These are phyloP conservation scores for Boletus subluridellus DNA, from an alignment of 1,284 basidiomycete species.

Conservation along the genomic window DNA sequence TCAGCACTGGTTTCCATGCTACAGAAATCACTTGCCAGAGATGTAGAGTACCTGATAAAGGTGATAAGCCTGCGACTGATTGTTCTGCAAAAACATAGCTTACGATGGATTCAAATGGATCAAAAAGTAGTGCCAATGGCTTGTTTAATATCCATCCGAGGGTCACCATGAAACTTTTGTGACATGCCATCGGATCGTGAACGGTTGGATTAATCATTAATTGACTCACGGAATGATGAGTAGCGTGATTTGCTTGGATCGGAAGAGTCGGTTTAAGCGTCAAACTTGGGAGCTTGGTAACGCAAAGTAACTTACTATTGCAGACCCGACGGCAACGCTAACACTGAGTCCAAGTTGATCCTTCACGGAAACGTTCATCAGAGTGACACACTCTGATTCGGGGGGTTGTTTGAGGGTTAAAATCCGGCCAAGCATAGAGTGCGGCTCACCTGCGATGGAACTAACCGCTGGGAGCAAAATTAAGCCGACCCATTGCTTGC, in stretches of 20 bases:
- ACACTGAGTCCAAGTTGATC: conserved; percentile 72
- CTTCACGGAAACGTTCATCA: conserved; percentile 84
- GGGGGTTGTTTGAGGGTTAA: not conserved
- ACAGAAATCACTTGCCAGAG: conserved; percentile 24
- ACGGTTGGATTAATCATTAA: not conserved
- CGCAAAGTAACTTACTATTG: conserved; percentile 60
- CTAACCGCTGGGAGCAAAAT: conserved; percentile 88
- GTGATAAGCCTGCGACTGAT: conserved; percentile 19
- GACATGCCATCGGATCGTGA: not conserved
- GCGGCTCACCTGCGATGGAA: conserved; percentile 65
- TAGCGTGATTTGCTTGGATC: conserved; percentile 75
- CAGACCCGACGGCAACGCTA: conserved; percentile 86
- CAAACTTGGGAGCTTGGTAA: not conserved
- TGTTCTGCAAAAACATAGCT: conserved; percentile 22
- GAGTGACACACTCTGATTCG: conserved; percentile 75
- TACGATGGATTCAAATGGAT: conserved; percentile 75
- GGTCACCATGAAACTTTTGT: conserved; percentile 54
- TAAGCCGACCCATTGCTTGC: conserved; percentile 78
- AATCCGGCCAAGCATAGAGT: not conserved
- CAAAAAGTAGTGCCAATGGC: conserved; percentile 72
- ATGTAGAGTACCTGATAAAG: conserved; percentile 38
- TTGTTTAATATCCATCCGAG: conserved; percentile 69
- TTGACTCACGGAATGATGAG: conserved; percentile 44
- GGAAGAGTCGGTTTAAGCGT: not conserved
- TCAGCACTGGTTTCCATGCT: conserved; percentile 7